A percentile compares a stretch with the other conserved stretches of the same genome.
phyloP scores from a whole-genome alignment of 192 early-diverging fungal genomes.

The Phlyctochytrium planicorne region DNA sequence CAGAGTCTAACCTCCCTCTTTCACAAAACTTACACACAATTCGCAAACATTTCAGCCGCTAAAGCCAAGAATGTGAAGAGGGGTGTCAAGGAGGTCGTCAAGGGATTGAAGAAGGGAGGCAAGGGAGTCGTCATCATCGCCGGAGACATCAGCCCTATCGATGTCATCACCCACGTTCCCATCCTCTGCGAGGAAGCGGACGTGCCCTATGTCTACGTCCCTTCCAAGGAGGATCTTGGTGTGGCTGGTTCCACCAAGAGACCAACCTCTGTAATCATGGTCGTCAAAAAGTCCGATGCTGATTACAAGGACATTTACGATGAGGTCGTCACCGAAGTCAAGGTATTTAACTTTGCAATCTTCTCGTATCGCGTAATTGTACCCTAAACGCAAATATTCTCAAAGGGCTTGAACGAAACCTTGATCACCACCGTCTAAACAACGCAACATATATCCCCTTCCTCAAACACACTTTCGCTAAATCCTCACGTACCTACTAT shows the following conservation, averaged over 20 bases:
- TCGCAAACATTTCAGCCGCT: slow-evolving; percentile 51
- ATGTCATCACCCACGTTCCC: slow-evolving; percentile 96
- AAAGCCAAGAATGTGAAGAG: slow-evolving; percentile 87
- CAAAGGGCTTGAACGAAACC: too few relatives aligned
- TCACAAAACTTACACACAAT: not conserved
- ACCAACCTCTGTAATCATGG: slow-evolving; percentile 89
- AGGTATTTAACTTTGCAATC: slow-evolving; percentile 26
- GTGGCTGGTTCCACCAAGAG: slow-evolving; percentile 90
- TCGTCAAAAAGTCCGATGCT: slow-evolving; percentile 74
- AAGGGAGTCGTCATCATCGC: slow-evolving; percentile 95
- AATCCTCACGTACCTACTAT: slow-evolving; percentile 83
- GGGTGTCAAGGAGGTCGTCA: slow-evolving; percentile 97
- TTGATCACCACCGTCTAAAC: too few relatives aligned
- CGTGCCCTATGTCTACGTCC: slow-evolving; percentile 95
- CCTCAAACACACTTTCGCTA: slow-evolving; percentile 76
- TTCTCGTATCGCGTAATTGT: too few relatives aligned
- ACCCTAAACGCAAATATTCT: too few relatives aligned
- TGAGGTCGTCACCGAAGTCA: slow-evolving; percentile 74
- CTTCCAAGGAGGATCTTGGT: slow-evolving; percentile 94
- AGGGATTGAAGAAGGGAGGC: slow-evolving; percentile 91
- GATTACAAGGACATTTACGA: slow-evolving; percentile 88
- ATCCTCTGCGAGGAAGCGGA: slow-evolving; percentile 95
- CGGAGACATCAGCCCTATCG: slow-evolving; percentile 94
- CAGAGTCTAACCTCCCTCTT: not conserved
- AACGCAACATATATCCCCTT: not conserved